Evolutionary conservation across 805 yeast genomes (phyloP), one percentile per base, ranked within the genome.

Genomic region (Kuraishia borneana): DNA sequence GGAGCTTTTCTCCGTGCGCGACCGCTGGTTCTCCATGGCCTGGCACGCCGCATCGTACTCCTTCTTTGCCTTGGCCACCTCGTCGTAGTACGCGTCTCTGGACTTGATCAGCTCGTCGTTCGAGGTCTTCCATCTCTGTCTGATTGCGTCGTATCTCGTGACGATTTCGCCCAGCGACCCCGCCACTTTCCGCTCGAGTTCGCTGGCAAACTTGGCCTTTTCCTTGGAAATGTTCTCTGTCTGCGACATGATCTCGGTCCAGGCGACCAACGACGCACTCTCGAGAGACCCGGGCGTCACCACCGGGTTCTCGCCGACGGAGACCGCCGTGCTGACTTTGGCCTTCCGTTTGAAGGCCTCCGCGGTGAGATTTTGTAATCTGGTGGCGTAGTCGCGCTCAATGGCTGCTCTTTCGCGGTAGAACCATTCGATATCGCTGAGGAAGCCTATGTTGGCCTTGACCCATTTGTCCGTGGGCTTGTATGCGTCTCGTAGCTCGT

Each of bases 211-310:
- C 33, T 66, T 57, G 18, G 53, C 51, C 44, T 75, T 76, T 44
- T 83, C 94, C 35, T 66, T 71, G 25, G 95, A 79, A 26, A 83
- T 70, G 18, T 68, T 60, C 54, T 88, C 96, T 1, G 95, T 83
- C 49, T 84, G 92, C 3, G 81, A 68, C 39, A 89, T 66, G 5
- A 88, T 71, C 42, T 85, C 94, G 30, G 73, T 84, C 98, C 98
- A 89, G 2, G 94, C 73, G 9, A 83, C 94, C 41, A 88, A 59
- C 12, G 83, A 66, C 0, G 96, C 95, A 42, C 83, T 70, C 51
- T 92, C 97, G 33, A 89, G 62, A 0, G 96, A 85, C 0, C 99
- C 98, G 0, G 98, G 97, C 0, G 99, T 92, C 29, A 83, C 71
- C 28, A 76, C 70, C 0, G 99, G 98, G 13, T 72, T 71, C 39